Evolutionary conservation across 2,329 filamentous ascomycete genomes (phyloP), one percentile per base, ranked within the genome.

Genomic region (Rosellinia necatrix): DNA sequence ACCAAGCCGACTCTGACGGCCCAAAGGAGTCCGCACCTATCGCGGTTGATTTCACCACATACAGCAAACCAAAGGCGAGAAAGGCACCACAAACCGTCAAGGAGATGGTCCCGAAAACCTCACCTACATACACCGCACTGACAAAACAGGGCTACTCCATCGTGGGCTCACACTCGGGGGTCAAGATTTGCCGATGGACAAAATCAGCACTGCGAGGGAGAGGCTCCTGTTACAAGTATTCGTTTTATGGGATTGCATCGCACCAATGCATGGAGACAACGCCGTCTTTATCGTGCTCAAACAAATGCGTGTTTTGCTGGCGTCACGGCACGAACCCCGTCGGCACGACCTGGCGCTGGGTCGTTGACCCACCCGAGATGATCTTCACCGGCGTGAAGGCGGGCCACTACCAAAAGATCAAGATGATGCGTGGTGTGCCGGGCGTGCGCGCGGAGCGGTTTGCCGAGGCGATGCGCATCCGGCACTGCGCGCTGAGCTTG

Each of bases 251-350:
- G 44, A 99, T 99, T 72, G 85, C 89, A 62, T 97, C 92, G 0
- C 94, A 99, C 70, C 88, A 96, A 59, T 99, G 93, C 74, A 99
- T 99, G 94, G 93, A 99, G 75, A 93, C 93, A 2, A 97, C 93
- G 0, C 93, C 93, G 0, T 96, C 92, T 0, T 83, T 99, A 3
- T 96, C 91, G 8, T 99, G 93, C 80, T 94, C 89, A 60, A 97
- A 97, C 78, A 97, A 99, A 73, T 97, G 94, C 73, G 91, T 99
- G 63, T 99, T 97, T 74, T 99, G 93, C 81, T 99, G 93, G 94
- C 87, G 94, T 6, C 94, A 97, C 70, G 94, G 93, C 49, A 97
- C 94, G 0, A 99, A 97, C 71, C 93, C 93, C 0, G 94, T 97
- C 0, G 92, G 92, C 43, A 97, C 94, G 2, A 96, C 89, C 4